These are phyloP conservation scores for Astrocystis sublimbata DNA, from an alignment of 495 filamentous ascomycete species.

Conservation along the genomic window DNA sequence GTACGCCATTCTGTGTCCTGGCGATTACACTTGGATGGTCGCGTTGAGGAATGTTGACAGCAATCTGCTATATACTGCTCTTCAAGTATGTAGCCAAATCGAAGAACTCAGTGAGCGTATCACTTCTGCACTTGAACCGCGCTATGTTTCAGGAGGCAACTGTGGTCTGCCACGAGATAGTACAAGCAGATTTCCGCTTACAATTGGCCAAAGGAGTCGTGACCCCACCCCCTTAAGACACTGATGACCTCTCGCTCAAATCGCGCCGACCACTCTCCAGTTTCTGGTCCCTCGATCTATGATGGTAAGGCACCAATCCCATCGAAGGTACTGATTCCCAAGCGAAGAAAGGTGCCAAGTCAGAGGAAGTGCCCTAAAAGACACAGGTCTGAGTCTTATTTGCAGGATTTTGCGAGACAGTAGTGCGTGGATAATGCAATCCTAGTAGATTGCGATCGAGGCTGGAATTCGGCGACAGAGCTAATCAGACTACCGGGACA, in stretches of 20 bases:
- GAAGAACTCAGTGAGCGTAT: background rate
- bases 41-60: background rate
- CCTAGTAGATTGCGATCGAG: background rate
- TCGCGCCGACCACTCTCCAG: slow-evolving; percentile 13
- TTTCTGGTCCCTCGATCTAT: slow-evolving; percentile 15
- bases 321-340: slow-evolving; percentile 8
- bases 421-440: background rate
- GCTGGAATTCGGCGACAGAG: background rate
- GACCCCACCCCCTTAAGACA: background rate
- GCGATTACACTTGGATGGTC: slow-evolving; percentile 1
- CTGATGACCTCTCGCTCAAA: background rate
- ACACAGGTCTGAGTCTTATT: slow-evolving; percentile 11
- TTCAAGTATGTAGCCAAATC: background rate
- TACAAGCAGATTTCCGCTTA: background rate
- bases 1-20: slow-evolving; percentile 31
- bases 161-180: background rate
- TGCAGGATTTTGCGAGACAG: background rate
- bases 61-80: background rate
- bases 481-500: background rate
- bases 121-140: background rate
- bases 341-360: background rate
- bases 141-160: background rate
- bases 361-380: slow-evolving; percentile 19
- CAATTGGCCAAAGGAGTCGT: background rate
- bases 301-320: slow-evolving; percentile 10